Percentiles rank a stretch among this genome's conserved stretches.
phyloP scores from a whole-genome alignment of 2,329 filamentous ascomycete genomes.

The Trichoderma sp. region DNA sequence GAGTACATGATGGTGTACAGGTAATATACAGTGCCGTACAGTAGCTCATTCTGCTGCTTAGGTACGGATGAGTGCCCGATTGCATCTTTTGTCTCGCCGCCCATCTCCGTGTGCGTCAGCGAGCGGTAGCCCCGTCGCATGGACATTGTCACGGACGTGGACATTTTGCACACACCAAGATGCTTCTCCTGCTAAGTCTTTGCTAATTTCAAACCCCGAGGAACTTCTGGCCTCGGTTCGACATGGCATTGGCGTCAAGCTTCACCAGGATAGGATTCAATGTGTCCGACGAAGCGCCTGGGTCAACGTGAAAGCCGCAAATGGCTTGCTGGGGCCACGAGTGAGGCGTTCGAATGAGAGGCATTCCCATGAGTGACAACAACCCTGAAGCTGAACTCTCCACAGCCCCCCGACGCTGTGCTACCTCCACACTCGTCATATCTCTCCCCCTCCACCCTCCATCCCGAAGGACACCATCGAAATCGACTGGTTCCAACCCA shows the following conservation, averaged over 20 bases:
- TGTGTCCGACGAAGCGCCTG: neutral
- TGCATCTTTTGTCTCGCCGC: neutral
- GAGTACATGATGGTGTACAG: neutral
- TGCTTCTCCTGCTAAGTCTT: too few relatives aligned
- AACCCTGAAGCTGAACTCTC: slow-evolving; percentile 1
- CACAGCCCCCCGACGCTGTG: slow-evolving; percentile 2
- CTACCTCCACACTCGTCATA: neutral
- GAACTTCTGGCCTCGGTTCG: neutral
- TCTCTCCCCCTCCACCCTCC: neutral
- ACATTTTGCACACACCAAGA: neutral
- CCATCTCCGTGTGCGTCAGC: neutral
- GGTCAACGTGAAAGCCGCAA: neutral
- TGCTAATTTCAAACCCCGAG: neutral
- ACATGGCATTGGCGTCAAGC: neutral
- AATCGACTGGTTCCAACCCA: neutral
- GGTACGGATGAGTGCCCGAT: neutral
- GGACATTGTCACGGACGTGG: neutral
- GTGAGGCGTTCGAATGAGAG: neutral
- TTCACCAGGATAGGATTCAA: neutral
- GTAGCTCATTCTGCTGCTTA: neutral
- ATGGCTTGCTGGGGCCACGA: neutral
- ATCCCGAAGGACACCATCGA: neutral
- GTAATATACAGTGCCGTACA: neutral
- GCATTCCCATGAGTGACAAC: neutral
- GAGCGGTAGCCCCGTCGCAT: neutral